Percentiles rank a stretch among this genome's conserved stretches.
Conservation (phyloP, 2,329 filamentous ascomycete genomes). For the Botrytis hyacinthi region DNA sequence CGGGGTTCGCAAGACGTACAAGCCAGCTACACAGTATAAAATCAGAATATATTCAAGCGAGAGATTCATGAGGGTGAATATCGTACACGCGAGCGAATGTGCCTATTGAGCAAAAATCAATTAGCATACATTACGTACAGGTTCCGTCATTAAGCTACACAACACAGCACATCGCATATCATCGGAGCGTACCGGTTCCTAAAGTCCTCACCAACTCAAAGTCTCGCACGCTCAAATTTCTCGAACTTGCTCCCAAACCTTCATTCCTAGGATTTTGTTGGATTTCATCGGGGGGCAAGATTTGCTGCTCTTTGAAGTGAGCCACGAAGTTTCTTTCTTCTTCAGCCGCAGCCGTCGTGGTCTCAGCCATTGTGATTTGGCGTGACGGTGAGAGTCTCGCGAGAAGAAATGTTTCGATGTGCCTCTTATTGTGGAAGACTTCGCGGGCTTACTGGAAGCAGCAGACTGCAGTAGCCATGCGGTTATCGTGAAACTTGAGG, state of each 20-base stretch:
- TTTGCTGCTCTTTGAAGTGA: constrained; percentile 29
- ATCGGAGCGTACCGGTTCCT: constrained; percentile 59
- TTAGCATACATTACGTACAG: constrained; percentile 21
- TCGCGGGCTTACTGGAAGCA: constrained; percentile 16
- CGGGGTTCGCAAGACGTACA: constrained; percentile 60
- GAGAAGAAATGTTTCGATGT: constrained; percentile 1
- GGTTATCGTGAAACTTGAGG: constrained; percentile 16
- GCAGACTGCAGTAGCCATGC: constrained; percentile 19
- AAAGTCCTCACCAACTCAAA: constrained; percentile 74
- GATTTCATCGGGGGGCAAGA: constrained; percentile 32
- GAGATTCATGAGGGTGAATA: constrained; percentile 11
- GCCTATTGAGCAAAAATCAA: constrained; percentile 46
- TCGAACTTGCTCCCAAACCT: constrained; percentile 34
- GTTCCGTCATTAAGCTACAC: constrained; percentile 15
- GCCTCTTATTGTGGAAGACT: neutral
- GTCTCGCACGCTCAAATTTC: constrained; percentile 50
- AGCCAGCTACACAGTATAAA: constrained; percentile 50
- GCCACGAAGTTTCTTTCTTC: constrained; percentile 37
- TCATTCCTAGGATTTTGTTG: constrained; percentile 32
- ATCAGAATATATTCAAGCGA: constrained; percentile 17
- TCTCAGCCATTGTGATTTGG: constrained; percentile 11
- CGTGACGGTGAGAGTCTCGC: neutral
- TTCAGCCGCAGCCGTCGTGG: constrained; percentile 18
- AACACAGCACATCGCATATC: constrained; percentile 15
- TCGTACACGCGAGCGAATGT: constrained; percentile 71